phyloP scores from a whole-genome alignment of 495 filamentous ascomycete species.

The Apodospora peruviana region DNA sequence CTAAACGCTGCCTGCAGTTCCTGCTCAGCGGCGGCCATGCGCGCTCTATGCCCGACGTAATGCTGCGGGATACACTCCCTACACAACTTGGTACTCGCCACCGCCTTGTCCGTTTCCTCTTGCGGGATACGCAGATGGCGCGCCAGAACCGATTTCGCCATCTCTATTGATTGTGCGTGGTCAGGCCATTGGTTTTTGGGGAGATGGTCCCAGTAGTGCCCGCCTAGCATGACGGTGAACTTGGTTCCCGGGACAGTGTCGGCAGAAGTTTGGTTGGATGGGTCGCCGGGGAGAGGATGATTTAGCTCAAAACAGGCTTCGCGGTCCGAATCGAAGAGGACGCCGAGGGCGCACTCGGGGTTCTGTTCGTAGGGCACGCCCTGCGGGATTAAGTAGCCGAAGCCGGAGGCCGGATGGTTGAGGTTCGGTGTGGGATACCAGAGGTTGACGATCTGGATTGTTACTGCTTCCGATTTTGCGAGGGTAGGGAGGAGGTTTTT shows the following conservation, averaged over 20 bases:
- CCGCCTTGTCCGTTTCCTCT: slow-evolving; percentile 41
- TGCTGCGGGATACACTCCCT: slow-evolving; percentile 87
- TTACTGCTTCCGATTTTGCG: slow-evolving; percentile 57
- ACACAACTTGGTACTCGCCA: slow-evolving; percentile 57
- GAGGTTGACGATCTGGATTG: slow-evolving; percentile 87
- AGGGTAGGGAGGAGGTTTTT: slow-evolving; percentile 45
- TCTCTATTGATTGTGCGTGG: slow-evolving; percentile 54
- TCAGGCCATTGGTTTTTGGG: slow-evolving; percentile 47
- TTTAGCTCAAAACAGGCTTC: slow-evolving; percentile 22
- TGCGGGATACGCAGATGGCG: slow-evolving; percentile 66
- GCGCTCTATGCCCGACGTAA: slow-evolving; percentile 62
- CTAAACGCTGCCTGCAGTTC: slow-evolving; percentile 53
- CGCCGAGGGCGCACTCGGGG: slow-evolving; percentile 78
- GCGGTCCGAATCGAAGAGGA: slow-evolving; percentile 82
- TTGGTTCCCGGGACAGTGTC: slow-evolving; percentile 64
- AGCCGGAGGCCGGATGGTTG: slow-evolving; percentile 57
- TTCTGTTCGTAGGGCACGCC: slow-evolving; percentile 66
- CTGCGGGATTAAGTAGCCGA: slow-evolving; percentile 83
- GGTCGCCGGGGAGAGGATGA: not conserved
- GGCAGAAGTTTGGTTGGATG: slow-evolving; percentile 5
- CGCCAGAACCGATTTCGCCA: slow-evolving; percentile 62
- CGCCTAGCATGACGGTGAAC: slow-evolving; percentile 91
- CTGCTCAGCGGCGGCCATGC: slow-evolving; percentile 53
- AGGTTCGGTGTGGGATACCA: slow-evolving; percentile 66
- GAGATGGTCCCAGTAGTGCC: slow-evolving; percentile 78